These are phyloP conservation scores for Yamadazyma dendronema DNA, from an alignment of 1,139 yeast species.

Conservation along the genomic window DNA sequence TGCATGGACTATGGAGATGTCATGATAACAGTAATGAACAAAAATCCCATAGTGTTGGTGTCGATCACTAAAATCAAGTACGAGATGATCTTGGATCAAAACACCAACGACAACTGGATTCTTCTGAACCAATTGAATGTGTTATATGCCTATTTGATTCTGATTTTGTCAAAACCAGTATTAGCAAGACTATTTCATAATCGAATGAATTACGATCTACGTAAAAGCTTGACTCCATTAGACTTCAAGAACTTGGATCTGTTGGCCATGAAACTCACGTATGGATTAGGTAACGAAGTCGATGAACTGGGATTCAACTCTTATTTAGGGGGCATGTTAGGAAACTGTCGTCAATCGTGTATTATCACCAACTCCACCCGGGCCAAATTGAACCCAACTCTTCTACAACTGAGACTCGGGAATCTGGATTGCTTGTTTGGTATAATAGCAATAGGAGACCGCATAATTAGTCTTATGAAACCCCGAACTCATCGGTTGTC, in stretches of 20 bases:
- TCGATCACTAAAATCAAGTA: slow-evolving; percentile 58
- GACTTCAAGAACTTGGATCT: slow-evolving; percentile 65
- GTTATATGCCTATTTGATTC: slow-evolving; percentile 75
- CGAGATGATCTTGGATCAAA: slow-evolving; percentile 22
- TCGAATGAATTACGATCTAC: slow-evolving; percentile 77
- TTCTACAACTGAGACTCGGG: slow-evolving; percentile 13
- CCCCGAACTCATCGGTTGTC: slow-evolving; percentile 35
- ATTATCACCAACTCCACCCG: slow-evolving; percentile 35
- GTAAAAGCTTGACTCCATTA: slow-evolving; percentile 70
- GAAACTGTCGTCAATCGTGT: slow-evolving; percentile 28
- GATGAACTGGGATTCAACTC: slow-evolving; percentile 21
- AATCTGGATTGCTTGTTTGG: slow-evolving; percentile 34
- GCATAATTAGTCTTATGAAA: slow-evolving; percentile 30
- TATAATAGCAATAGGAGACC: slow-evolving; percentile 21
- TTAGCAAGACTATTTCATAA: slow-evolving; percentile 65
- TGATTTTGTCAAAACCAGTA: slow-evolving; percentile 76
- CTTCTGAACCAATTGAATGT: slow-evolving; percentile 66
- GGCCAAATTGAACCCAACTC: slow-evolving; percentile 27
- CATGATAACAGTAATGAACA: slow-evolving; percentile 59
- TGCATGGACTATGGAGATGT: slow-evolving; percentile 26
- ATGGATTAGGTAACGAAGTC: slow-evolving; percentile 19
- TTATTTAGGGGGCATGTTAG: slow-evolving; percentile 28
- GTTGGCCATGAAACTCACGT: slow-evolving; percentile 54
- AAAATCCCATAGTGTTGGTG: slow-evolving; percentile 70
- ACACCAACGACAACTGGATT: slow-evolving; percentile 18